phyloP scores from a whole-genome alignment of 1,139 yeast species.

The Eremothecium cymbalariae region DNA sequence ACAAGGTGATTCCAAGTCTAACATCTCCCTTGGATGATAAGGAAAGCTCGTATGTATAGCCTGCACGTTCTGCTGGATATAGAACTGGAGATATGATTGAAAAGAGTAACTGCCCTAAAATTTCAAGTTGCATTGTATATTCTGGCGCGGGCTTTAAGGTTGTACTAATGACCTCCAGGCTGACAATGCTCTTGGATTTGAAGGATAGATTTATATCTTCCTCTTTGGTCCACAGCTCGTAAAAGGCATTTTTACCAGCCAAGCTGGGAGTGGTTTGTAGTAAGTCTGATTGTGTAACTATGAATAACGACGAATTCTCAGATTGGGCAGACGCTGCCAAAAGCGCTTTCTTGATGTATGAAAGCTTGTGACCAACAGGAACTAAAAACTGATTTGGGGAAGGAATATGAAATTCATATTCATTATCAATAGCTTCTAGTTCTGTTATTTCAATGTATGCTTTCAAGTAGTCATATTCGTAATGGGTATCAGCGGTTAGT shows the following conservation, averaged over 20 bases:
- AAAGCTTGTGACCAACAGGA: conserved; percentile 23
- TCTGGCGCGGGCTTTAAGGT: conserved; percentile 29
- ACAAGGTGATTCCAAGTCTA: conserved; percentile 41
- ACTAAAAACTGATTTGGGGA: conserved; percentile 32
- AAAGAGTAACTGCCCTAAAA: conserved; percentile 43
- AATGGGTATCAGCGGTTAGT: conserved; percentile 28
- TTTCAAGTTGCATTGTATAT: conserved; percentile 40
- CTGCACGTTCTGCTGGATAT: conserved; percentile 45
- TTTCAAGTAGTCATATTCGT: conserved; percentile 33
- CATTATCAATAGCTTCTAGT: conserved; percentile 5
- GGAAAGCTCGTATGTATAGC: conserved; percentile 47
- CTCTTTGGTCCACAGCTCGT: conserved; percentile 47
- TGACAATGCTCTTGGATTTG: conserved; percentile 32
- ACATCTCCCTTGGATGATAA: conserved; percentile 46
- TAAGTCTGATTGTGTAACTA: conserved; percentile 26
- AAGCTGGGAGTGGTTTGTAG: conserved; percentile 29
- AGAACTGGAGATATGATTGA: conserved; percentile 34
- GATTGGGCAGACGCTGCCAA: conserved; percentile 26
- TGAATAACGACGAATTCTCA: conserved; percentile 29
- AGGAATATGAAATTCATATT: conserved; percentile 11
- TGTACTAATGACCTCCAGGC: conserved; percentile 39
- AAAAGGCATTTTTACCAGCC: conserved; percentile 22
- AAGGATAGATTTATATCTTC: conserved; percentile 28
- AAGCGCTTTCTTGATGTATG: conserved; percentile 22
- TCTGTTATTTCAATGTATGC: neutral